These are phyloP conservation scores for Paramecium sonneborni DNA, from an alignment of 73 alveolate genomes.

Conservation along the genomic window DNA sequence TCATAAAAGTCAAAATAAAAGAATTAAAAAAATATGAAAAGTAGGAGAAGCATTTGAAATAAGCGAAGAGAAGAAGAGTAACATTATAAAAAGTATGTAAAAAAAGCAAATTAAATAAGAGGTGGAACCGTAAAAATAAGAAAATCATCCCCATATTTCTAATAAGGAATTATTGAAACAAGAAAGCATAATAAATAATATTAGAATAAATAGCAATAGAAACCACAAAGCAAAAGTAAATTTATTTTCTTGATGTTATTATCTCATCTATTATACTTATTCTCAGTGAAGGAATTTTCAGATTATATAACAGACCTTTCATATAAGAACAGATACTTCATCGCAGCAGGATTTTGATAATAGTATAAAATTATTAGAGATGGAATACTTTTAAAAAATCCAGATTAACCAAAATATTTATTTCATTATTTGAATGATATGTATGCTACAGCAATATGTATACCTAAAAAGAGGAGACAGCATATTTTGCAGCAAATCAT, in stretches of 20 bases:
- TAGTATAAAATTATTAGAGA: slow-evolving; percentile 32
- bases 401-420: slow-evolving; percentile 40
- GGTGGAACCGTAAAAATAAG: neutral
- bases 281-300: neutral
- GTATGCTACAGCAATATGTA: slow-evolving; percentile 58
- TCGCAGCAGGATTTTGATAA: slow-evolving; percentile 17
- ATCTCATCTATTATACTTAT: slow-evolving; percentile 6
- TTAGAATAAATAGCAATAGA: neutral
- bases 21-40: neutral
- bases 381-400: neutral
- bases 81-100: neutral
- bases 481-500: neutral
- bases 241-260: neutral
- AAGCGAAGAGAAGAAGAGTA: neutral
- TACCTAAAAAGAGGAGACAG: neutral
- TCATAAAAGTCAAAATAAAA: neutral
- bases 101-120: neutral
- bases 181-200: neutral
- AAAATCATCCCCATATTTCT: neutral
- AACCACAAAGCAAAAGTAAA: neutral
- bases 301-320: slow-evolving; percentile 10
- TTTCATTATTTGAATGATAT: neutral
- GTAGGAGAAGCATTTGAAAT: neutral
- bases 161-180: neutral
- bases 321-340: neutral